A percentile compares a stretch with the other conserved stretches of the same genome.
Conservation (phyloP, 306 rosid species). For the Hylodesmum podocarpum region DNA sequence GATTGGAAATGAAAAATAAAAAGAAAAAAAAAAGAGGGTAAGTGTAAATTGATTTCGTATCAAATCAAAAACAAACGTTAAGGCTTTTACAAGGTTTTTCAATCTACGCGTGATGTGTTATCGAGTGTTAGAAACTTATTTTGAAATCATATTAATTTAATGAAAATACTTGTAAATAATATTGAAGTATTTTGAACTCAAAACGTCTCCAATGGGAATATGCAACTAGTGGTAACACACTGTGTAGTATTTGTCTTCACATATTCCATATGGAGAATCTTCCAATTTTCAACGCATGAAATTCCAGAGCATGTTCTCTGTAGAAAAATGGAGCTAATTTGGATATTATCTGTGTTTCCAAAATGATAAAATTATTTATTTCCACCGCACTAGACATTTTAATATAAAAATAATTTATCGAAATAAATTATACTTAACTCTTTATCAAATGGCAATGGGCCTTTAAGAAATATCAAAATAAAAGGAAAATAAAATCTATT, state of each 20-base stretch:
- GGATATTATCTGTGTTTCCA: not conserved
- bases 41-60: not conserved
- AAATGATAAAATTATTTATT: not conserved
- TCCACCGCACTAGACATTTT: not conserved
- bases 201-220: not conserved
- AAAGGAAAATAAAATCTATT: not conserved
- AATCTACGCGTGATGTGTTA: not conserved
- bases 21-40: not conserved
- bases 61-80: not conserved
- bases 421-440: not conserved
- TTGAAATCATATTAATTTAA: not conserved
- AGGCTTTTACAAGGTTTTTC: not conserved
- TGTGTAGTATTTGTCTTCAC: not conserved
- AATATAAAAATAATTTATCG: not conserved
- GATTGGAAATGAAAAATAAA: not conserved
- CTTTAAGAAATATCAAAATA: not conserved
- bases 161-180: not conserved
- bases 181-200: not conserved
- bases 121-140: not conserved
- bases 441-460: not conserved
- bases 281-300: constrained; percentile 5
- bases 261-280: not conserved
- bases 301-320: not conserved
- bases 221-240: not conserved
- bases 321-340: not conserved